phyloP scores from a whole-genome alignment of 1,284 basidiomycete species.

The Rhizoctonia solani region DNA sequence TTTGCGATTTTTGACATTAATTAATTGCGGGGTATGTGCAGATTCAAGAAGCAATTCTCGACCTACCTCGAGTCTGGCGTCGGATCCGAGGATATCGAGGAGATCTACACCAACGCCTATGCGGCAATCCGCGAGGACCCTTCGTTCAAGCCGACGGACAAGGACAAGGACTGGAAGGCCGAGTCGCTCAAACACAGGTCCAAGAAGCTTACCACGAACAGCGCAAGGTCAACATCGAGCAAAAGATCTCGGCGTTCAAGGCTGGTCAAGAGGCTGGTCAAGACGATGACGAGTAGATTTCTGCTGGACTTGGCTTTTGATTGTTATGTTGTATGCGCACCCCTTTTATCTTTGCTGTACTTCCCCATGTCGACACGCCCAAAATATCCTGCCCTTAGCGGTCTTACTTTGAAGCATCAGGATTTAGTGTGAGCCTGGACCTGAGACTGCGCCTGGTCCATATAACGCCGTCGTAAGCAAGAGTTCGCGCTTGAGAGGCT shows the following conservation, averaged over 20 bases:
- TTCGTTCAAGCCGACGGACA: conserved; percentile 87
- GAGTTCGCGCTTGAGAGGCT: too few species aligned
- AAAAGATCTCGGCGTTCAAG: conserved; percentile 86
- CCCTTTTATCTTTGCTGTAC: conserved; percentile 28
- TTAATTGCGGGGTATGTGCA: conserved; percentile 43
- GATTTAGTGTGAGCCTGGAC: too few species aligned
- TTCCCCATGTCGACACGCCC: conserved; percentile 7
- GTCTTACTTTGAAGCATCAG: conserved; percentile 9
- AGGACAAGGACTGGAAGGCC: conserved; percentile 90
- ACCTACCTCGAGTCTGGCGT: conserved; percentile 94
- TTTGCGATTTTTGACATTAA: background rate
- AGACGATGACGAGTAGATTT: conserved; percentile 53
- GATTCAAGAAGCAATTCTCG: conserved; percentile 99
- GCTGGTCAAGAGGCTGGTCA: conserved; percentile 56
- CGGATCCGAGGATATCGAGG: conserved; percentile 97
- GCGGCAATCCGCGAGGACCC: conserved; percentile 96
- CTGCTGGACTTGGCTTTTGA: background rate
- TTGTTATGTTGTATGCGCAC: background rate
- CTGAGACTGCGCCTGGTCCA: too few species aligned
- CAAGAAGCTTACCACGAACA: conserved; percentile 76
- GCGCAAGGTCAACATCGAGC: conserved; percentile 76
- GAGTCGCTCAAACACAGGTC: conserved; percentile 79
- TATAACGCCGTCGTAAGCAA: too few species aligned
- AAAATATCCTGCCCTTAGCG: conserved; percentile 10
- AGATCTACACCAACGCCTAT: conserved; percentile 90